Percentiles rank a stretch among this genome's conserved stretches.
Evolutionary conservation across 2,329 filamentous ascomycete genomes (phyloP).

Genomic region (Xylaria sp.): DNA sequence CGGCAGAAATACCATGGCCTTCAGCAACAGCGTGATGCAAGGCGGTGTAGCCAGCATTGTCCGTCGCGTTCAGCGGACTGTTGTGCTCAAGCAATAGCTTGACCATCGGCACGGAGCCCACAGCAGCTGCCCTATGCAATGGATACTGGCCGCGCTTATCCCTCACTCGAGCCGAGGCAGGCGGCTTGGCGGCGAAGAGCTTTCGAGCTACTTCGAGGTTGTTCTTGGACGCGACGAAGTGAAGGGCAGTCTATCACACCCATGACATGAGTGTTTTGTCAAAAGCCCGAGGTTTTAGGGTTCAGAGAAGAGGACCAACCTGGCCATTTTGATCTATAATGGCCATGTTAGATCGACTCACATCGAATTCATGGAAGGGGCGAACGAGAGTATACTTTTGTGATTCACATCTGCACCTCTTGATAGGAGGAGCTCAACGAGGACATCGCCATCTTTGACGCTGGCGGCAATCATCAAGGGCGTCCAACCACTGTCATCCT

Average conservation of each 20-base stretch:
- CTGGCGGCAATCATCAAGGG: slow-evolving; percentile 85
- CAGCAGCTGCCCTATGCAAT: slow-evolving; percentile 89
- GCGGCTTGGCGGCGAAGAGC: slow-evolving; percentile 75
- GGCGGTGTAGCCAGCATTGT: slow-evolving; percentile 85
- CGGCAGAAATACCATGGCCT: slow-evolving; percentile 66
- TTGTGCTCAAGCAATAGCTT: slow-evolving; percentile 79
- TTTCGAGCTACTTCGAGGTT: slow-evolving; percentile 84
- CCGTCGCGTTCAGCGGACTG: slow-evolving; percentile 85
- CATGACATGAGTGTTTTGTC: slow-evolving; percentile 15
- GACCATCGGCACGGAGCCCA: slow-evolving; percentile 89
- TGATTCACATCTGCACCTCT: slow-evolving; percentile 78
- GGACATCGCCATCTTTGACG: slow-evolving; percentile 75
- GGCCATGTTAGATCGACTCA: slow-evolving; percentile 27
- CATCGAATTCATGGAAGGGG: background rate
- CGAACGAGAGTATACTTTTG: slow-evolving; percentile 63
- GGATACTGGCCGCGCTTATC: slow-evolving; percentile 91
- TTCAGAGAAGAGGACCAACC: slow-evolving; percentile 51
- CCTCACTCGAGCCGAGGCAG: slow-evolving; percentile 80
- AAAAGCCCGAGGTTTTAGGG: background rate
- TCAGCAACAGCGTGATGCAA: slow-evolving; percentile 89
- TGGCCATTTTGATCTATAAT: slow-evolving; percentile 71
- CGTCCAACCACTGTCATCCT: slow-evolving; percentile 85
- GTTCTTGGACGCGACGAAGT: slow-evolving; percentile 91
- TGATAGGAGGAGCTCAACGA: slow-evolving; percentile 74
- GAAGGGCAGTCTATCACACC: slow-evolving; percentile 76